Base-by-base conservation (phyloP, 1,284 basidiomycete species). In the Rhodofomes roseus region DNA sequence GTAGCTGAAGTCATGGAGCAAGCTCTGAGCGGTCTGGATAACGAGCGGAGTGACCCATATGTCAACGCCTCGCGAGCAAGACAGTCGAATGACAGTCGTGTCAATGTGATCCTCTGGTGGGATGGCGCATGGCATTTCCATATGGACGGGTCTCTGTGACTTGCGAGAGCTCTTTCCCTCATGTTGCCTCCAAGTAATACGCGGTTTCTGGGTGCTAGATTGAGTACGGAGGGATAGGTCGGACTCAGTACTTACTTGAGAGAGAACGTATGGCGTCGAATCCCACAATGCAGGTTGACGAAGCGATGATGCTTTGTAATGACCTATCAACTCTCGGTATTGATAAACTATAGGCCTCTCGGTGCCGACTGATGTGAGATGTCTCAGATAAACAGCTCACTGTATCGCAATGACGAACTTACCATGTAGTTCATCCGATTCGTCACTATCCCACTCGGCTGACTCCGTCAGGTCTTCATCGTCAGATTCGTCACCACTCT, bases 401-500 rank as follows among this genome's bases (percentile, higher is more conserved):
- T 40, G 4, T 22, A 27, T 4, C 9, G 20, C 7, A 11, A 56
- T 9, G 22, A 16, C 6, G 14, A 36, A 20, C 54, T 22, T 51
- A 69, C 71, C 68, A 55, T 71, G 63, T 6, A 62, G 71, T 56
- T 70, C 61, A 39, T 83, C 77, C 27, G 64, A 81, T 80, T 80
- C 81, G 80, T 85, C 82, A 64, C 82, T 85, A 44, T 82, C 81
- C 12, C 79, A 81, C 7, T 77, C 76, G 23, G 68, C 71, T 9
- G 56, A 43, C 50, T 86, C 85, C 2, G 83, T 87, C 44, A 87
- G 65, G 66, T 87, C 87, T 36, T 81, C 84, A 65, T 89, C 76
- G 66, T 92, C 91, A 1, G 90, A 92, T 71, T 93, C 91, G 63
- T 92, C 90, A 3, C 83, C 83, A 56, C 83, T 86, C 12, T 81